A percentile compares a stretch with the other conserved stretches of the same genome.
Conservation (phyloP, 2,329 filamentous ascomycete genomes). For the Penicillium sp. region DNA sequence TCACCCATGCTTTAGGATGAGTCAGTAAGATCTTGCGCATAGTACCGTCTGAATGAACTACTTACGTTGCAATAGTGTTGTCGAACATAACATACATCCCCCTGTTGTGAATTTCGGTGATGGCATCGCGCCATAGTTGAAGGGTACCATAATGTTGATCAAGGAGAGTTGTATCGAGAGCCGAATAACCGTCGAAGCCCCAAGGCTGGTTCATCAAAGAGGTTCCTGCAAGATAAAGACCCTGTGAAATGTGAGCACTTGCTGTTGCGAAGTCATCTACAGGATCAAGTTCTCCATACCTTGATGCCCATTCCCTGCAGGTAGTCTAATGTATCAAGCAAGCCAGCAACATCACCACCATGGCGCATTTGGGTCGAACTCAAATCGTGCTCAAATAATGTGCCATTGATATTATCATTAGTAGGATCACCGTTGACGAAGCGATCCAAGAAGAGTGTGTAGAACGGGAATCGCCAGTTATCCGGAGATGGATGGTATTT, state of each 20-base stretch:
- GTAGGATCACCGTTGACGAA: conserved; percentile 67
- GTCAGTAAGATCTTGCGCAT: not conserved
- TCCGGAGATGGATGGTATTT: conserved; percentile 57
- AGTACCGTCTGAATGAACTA: not conserved
- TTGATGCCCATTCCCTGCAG: conserved; percentile 67
- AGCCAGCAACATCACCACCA: conserved; percentile 63
- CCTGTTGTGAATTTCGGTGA: conserved; percentile 62
- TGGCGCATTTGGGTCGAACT: conserved; percentile 65
- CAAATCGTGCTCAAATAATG: conserved; percentile 63
- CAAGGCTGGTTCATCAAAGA: conserved; percentile 67
- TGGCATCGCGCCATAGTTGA: conserved; percentile 58
- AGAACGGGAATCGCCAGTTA: conserved; percentile 69
- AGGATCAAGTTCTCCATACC: conserved; percentile 38
- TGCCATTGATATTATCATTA: conserved; percentile 66
- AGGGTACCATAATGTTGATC: conserved; percentile 66
- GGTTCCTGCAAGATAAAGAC: conserved; percentile 65
- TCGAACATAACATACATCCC: conserved; percentile 69
- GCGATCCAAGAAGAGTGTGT: conserved; percentile 66
- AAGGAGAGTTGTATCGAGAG: conserved; percentile 65
- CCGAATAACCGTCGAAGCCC: conserved; percentile 63
- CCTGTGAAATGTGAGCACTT: conserved; percentile 41
- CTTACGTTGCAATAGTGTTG: conserved; percentile 66
- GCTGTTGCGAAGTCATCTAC: not conserved
- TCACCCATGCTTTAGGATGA: conserved; percentile 54
- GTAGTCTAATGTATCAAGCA: conserved; percentile 65